Evolutionary conservation across 2,329 filamentous ascomycete genomes (phyloP), one percentile per base, ranked within the genome.

Genomic region (Venturia aucupariae): DNA sequence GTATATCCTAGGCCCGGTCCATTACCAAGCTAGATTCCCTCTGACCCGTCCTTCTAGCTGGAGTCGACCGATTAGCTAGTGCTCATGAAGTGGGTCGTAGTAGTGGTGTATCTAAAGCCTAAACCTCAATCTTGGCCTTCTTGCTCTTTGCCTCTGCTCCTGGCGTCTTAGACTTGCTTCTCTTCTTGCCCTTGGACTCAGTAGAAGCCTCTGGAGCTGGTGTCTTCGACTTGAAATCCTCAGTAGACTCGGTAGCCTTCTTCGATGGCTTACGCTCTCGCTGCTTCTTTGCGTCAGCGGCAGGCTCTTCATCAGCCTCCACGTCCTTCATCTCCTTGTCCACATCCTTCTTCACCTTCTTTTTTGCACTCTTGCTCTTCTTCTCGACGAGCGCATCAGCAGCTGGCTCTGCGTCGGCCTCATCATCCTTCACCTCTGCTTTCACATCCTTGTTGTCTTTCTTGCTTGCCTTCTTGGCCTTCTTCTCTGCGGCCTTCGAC

Each of bases 401-500:
- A 13, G 38, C 35, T 19, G 19, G 5, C 15, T 44, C 39, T 17
- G 22, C 59, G 11, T 42, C 24, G 35, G 24, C 39, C 59, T 39
- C 15, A 7, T 6, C 27, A 30, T 22, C 32, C 35, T 38, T 38
- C 35, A 11, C 35, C 35, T 6, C 35, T 38, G 35, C 11, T 11
- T 38, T 11, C 11, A 38, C 35, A 38, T 38, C 35, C 35, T 38
- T 6, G 1, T 38, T 38, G 35, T 38, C 35, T 38, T 38, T 38
- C 35, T 38, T 38, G 35, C 35, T 11, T 38, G 24, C 27, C 35
- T 61, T 51, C 42, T n/a, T 62, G 39, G 42, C 22, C 24, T 51
- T 51, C 60, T 62, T 62, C 44, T 51, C 30, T 41, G 60, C 24
- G n/a, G 39, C 41, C 41, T 46, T 46, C 32, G n/a, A n/a, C 22